These are phyloP conservation scores for Nicotiana rustica DNA, from an alignment of 305 asterid genomes.

Conservation along the genomic window DNA sequence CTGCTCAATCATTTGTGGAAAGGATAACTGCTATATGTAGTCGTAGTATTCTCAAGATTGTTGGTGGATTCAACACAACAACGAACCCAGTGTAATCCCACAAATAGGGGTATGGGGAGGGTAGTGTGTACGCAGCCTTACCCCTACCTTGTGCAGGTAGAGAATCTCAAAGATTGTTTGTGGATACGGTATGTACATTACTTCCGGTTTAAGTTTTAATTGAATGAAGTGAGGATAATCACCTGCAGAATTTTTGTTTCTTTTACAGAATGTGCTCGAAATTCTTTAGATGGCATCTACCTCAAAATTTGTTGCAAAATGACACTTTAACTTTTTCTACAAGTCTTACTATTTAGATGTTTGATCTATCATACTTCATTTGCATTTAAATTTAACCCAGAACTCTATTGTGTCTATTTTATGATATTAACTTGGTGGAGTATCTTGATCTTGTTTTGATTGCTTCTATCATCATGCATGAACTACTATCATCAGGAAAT, in stretches of 20 bases:
- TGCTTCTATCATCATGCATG: constrained; percentile 29
- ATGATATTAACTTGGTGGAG: constrained; percentile 28
- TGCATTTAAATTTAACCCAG: background rate
- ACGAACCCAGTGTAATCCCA: no score
- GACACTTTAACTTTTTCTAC: background rate
- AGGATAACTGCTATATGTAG: background rate
- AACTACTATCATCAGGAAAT: constrained; percentile 64
- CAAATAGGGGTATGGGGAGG: no score
- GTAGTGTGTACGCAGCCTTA: no score
- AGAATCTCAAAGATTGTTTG: background rate
- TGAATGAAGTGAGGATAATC: background rate
- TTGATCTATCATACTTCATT: constrained; percentile 31
- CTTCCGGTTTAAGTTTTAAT: background rate
- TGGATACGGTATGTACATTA: background rate
- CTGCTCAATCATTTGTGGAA: background rate
- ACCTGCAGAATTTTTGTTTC: background rate
- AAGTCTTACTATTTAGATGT: background rate
- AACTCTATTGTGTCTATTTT: background rate
- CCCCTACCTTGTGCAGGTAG: no score
- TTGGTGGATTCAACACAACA: background rate
- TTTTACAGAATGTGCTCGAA: background rate
- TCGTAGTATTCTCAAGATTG: background rate
- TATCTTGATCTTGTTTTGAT: constrained; percentile 26
- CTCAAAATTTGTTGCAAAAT: background rate
- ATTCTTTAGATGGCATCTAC: background rate